A percentile compares a stretch with the other conserved stretches of the same genome.
Conservation (phyloP, 2,329 filamentous ascomycete species). For the Alternaria arbusti region DNA sequence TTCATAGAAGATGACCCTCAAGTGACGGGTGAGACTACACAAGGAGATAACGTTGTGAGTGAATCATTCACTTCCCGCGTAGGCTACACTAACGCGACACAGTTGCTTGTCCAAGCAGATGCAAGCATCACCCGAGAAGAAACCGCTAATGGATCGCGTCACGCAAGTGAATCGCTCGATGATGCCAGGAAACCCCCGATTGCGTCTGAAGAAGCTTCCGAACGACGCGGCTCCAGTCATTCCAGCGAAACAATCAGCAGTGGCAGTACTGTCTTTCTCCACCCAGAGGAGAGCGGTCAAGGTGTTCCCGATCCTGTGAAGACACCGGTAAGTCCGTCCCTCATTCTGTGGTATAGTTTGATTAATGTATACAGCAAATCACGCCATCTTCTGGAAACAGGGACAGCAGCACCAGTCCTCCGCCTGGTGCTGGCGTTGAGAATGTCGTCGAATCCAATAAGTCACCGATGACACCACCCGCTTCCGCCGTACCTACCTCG, state of each 20-base stretch:
- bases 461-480: background rate
- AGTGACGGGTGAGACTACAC: background rate
- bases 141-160: background rate
- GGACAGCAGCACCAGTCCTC: conserved; percentile 1
- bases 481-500: conserved; percentile 12
- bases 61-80: background rate
- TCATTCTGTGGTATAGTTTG: background rate
- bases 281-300: background rate
- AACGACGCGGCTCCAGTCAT: background rate
- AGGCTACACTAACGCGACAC: background rate
- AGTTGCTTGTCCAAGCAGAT: background rate
- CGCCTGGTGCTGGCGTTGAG: conserved; percentile 15
- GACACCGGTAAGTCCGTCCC: background rate
- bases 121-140: background rate
- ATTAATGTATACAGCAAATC: background rate
- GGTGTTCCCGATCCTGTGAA: background rate
- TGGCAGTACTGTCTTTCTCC: background rate
- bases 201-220: background rate
- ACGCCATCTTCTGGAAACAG: background rate
- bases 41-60: background rate
- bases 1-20: background rate
- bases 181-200: background rate
- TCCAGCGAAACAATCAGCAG: background rate
- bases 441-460: conserved; percentile 18
- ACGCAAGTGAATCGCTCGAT: background rate